phyloP scores from a whole-genome alignment of 306 rosid genomes.

The Mimosa pudica region DNA sequence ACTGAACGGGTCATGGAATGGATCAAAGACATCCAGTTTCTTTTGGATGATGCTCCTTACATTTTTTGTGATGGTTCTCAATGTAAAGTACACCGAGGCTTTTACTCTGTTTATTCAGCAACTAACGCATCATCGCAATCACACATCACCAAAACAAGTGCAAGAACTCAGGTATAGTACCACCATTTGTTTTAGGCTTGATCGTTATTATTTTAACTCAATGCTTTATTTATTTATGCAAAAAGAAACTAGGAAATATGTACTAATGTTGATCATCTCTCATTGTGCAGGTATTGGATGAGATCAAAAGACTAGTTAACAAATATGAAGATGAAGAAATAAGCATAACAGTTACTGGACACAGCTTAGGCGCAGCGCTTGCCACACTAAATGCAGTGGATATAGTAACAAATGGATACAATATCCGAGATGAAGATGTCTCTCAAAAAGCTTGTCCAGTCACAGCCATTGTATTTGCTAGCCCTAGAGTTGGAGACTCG shows the following conservation, averaged over 20 bases:
- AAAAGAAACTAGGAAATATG: background rate
- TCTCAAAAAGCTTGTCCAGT: background rate
- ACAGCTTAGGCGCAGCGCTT: background rate
- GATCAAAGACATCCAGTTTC: background rate
- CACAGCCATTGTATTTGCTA: background rate
- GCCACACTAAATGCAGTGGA: background rate
- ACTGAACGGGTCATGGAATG: background rate
- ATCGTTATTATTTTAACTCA: background rate
- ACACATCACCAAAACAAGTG: background rate
- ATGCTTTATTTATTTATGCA: background rate
- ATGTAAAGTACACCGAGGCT: background rate
- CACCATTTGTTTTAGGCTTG: background rate
- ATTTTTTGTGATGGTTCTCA: background rate
- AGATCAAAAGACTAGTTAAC: background rate
- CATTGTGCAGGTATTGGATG: background rate
- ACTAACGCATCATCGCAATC: background rate
- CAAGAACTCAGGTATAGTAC: background rate
- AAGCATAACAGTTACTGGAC: background rate
- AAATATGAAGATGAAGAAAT: background rate
- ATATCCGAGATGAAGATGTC: constrained; percentile 9
- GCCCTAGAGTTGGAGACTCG: background rate
- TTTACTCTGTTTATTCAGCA: background rate
- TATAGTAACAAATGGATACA: background rate
- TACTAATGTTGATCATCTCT: background rate
- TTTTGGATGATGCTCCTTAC: background rate